Base-by-base conservation (phyloP, 148 eudicot species). In the Chenopodium album region DNA sequence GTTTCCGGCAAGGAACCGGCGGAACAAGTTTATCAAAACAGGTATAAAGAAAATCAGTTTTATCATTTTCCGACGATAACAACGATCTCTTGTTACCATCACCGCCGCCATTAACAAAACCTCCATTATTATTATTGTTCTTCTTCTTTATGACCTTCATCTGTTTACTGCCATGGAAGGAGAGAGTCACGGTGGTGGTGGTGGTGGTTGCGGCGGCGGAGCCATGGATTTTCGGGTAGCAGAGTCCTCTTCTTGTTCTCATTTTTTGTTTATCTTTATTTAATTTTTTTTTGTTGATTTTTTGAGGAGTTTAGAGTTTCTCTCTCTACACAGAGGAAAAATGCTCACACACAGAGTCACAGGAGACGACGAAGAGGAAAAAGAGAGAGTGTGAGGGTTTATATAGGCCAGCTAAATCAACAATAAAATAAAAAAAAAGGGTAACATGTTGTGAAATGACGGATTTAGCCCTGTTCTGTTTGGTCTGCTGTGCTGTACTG, bases 181-280 rank as follows among this genome's bases (percentile, higher is more conserved):
- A 79, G 48, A 78, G 62, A 73, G 76, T 29, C 20, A 50, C 29
- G 41, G 69, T 32, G 12, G 78, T 46, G 3, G 79, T 41, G 12
- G 75, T 31, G 7, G 79, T 41, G 37, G 69, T 23, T 9, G 75
- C 32, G 7, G 79, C 0, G 19, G 78, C 19, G 2, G 82, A 52
- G n/a, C 59, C 19, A 47, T 76, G 29, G n/a, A 70, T 41, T 76
- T 76, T 76, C 16, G 86, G 81, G 75, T 85, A 85, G 79, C 89
- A 88, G 52, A 80, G 12, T 50, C 93, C 92, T 47, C 86, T 86
- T 81, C 93, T 88, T 23, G 93, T 92, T 81, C 92, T 90, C 95
- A 90, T 91, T 66, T 59, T 12, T 12, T 79, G 56, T 17, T 48
- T 23, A 32, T 4, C 23, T 10, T 29, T 28, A 37, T 22, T 71